Percentiles rank a stretch among this genome's conserved stretches.
Conservation (phyloP, 2,329 filamentous ascomycete genomes). For the Sporothrix euskadiensis region DNA sequence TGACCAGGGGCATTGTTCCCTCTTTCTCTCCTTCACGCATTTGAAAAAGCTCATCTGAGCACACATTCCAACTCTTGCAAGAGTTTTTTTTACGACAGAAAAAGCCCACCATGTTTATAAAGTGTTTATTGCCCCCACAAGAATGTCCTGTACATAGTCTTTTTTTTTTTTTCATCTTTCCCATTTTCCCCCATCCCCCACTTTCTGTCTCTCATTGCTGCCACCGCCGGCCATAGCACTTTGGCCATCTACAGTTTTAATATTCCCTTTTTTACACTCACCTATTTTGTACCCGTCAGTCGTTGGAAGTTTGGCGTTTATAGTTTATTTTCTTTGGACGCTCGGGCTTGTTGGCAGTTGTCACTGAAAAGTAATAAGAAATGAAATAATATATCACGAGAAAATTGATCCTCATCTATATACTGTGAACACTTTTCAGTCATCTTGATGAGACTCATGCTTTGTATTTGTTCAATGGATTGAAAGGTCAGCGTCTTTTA, state of each 20-base stretch:
- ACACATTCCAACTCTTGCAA: neutral
- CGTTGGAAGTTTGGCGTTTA: conserved; percentile 24
- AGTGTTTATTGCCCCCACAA: conserved; percentile 15
- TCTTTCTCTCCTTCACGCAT: neutral
- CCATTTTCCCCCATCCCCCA: neutral
- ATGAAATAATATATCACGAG: conserved; percentile 1
- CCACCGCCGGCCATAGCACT: neutral
- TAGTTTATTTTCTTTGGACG: conserved; percentile 4
- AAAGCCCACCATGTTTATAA: neutral
- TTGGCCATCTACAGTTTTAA: neutral
- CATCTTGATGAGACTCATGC: too few relatives aligned
- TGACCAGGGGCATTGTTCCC: neutral
- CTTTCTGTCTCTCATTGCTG: neutral
- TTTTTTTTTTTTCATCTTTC: neutral
- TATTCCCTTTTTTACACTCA: neutral
- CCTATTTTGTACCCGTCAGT: conserved; percentile 7
- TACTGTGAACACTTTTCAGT: neutral
- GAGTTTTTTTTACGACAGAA: conserved; percentile 23
- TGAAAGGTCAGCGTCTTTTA: too few relatives aligned
- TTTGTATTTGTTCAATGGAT: neutral
- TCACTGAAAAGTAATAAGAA: neutral
- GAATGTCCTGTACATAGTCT: conserved; percentile 27
- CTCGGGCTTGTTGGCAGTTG: conserved; percentile 15
- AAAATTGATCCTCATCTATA: neutral
- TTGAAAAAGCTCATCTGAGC: neutral